Conservation (phyloP, 805 yeast species). For the Candida caryicola region DNA sequence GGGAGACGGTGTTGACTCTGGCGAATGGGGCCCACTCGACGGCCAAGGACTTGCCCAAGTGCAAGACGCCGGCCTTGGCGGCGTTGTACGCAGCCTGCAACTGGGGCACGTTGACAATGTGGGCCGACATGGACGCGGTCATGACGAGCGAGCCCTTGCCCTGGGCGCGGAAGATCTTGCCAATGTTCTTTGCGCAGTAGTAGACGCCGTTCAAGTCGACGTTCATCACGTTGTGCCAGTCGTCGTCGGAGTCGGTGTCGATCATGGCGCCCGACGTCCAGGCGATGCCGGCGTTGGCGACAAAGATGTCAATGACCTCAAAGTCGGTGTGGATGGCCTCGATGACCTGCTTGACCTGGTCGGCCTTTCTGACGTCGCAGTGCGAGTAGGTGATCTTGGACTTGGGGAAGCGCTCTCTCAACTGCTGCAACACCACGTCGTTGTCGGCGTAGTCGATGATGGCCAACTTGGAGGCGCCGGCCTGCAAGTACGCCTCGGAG, state of each 20-base stretch:
- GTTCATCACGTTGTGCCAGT: slow-evolving; percentile 71
- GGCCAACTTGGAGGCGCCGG: slow-evolving; percentile 35
- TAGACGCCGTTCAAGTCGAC: slow-evolving; percentile 79
- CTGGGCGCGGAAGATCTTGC: slow-evolving; percentile 68
- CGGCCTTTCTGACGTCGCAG: slow-evolving; percentile 40
- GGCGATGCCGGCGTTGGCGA: slow-evolving; percentile 49
- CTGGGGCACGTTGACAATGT: slow-evolving; percentile 83
- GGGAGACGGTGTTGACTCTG: slow-evolving; percentile 78
- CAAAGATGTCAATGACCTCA: slow-evolving; percentile 40
- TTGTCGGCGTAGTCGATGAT: slow-evolving; percentile 38
- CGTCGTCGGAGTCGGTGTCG: slow-evolving; percentile 46
- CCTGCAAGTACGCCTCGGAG: slow-evolving; percentile 38
- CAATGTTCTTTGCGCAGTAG: slow-evolving; percentile 74
- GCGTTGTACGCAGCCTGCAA: slow-evolving; percentile 83
- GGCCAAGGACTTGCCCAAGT: slow-evolving; percentile 73
- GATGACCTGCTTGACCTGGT: slow-evolving; percentile 35
- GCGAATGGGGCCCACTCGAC: slow-evolving; percentile 86
- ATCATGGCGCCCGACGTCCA: slow-evolving; percentile 44
- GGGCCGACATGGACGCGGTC: slow-evolving; percentile 90
- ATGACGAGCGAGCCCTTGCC: slow-evolving; percentile 75
- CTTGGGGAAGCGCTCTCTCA: slow-evolving; percentile 29
- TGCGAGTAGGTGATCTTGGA: slow-evolving; percentile 30
- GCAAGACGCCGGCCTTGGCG: slow-evolving; percentile 80
- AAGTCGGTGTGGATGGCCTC: slow-evolving; percentile 30
- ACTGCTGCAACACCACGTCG: slow-evolving; percentile 25